Evolutionary conservation across 768 basidiomycete species (phyloP), one percentile per base, ranked within the genome.

Genomic region (Gautieria morchelliformis): DNA sequence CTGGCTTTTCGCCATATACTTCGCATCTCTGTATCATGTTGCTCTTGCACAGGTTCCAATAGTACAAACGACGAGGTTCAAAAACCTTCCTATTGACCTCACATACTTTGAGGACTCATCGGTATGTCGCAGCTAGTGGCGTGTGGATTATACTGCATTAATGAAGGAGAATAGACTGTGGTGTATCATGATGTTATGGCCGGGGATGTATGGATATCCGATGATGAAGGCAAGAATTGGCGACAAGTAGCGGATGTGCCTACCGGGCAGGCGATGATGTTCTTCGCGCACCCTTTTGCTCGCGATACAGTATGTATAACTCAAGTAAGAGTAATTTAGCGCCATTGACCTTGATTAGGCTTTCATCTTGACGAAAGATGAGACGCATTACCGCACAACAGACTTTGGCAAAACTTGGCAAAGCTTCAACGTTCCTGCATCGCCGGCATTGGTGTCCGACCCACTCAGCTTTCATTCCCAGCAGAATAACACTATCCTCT

Each of bases 91-190:
- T 9, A 79, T 79, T 12, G 77, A 79, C 63, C 67, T 95, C 53
- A 89, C 87, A 74, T 97, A 93, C 77, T 96, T 98, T 71, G 89
- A 97, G 61, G 95, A 96, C 71, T 85, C 90, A 7, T 70, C 85
- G 32, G 94, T 94, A 63, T 63, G 86, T 74, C 12, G 19, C 24
- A 40, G 20, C 55, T 24, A 37, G 19, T 53, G 24, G 33, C 22
- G 22, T 10, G 45, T 12, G 10, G 2, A n/a, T 40, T 40, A 35
- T 22, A 37, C 46, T 44, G 41, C 14, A 12, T 44, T 33, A 27
- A 12, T 27, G 27, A 22, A 14, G 14, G 24, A 14, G 14, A 53
- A 0, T 67, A 87, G 84, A 73, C 71, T 22, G 87, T 84, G n/a
- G 74, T 95, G 49, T 93, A 88, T 64, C 90, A 93, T 65, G 93